Evolutionary conservation across 305 asterid genomes (phyloP), one percentile per base, ranked within the genome.

Genomic region (Ilex paraguariensis): DNA sequence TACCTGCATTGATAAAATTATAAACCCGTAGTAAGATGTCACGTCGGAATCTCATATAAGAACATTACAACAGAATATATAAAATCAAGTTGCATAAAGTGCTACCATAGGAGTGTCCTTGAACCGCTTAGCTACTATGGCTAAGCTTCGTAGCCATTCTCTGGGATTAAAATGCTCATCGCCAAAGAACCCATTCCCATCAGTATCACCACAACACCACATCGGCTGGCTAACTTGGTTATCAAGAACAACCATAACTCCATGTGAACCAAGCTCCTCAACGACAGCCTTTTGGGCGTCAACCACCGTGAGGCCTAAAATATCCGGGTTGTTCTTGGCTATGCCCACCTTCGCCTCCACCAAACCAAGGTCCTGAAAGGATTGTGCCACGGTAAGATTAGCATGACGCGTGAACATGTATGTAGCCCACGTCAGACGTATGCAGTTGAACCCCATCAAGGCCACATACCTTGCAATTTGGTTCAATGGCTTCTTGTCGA

Each of bases 151-250:
- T 31, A 89, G 15, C 97, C 97, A 89, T 66, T 89, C 94, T 0
- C 49, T 17, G 11, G 83, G 75, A 67, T 72, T 82, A 66, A 89
- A 89, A 61, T 76, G 60, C 54, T 56, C 15, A 14, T 87, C 95
- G 7, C 91, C 94, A 45, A 81, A 90, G 69, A 90, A 87, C 14
- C 95, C 95, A 73, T 83, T 90, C 0, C 94, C 97, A 66, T 89
- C 97, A 3, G 61, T 1, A 48, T 67, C 66, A 12, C 72, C 14
- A 32, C 94, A 87, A 49, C 95, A 87, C 94, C 94, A 90, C 80
- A 63, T 70, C 0, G 95, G 94, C 42, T 59, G 49, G 71, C 94
- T 80, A 28, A 89, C 82, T 11, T 87, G 91, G 68, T 84, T 84
- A 68, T 89, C 95, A 15, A 89, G 89, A 6, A 85, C 81, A 48